Percentiles rank a stretch among this genome's conserved stretches.
phyloP scores from a whole-genome alignment of 2,329 filamentous ascomycete genomes.

The Kalmusia sp. region DNA sequence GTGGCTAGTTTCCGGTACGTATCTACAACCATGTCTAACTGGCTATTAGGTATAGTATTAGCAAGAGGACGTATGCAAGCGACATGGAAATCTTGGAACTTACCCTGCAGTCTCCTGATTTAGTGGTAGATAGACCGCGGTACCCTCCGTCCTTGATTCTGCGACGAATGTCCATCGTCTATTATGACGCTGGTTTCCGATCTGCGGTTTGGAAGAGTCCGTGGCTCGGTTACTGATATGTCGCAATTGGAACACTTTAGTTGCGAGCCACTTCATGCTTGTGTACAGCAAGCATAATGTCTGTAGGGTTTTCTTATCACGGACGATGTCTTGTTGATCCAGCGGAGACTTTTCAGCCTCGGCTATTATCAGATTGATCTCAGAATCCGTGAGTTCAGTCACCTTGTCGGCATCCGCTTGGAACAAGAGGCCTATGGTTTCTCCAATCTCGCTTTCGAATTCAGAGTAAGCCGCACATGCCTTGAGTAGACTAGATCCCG shows the following conservation, averaged over 20 bases:
- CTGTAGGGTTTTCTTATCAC: conserved; percentile 84
- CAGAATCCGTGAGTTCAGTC: conserved; percentile 45
- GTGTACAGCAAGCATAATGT: conserved; percentile 90
- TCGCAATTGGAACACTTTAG: conserved; percentile 80
- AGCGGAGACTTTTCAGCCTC: conserved; percentile 66
- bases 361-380: conserved; percentile 61
- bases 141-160: conserved; percentile 61
- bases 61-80: background rate
- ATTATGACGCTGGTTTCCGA: conserved; percentile 59
- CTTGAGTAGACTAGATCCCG: conserved; percentile 70
- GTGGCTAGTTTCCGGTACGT: conserved; percentile 83
- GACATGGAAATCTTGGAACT: conserved; percentile 38
- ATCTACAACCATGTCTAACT: conserved; percentile 85
- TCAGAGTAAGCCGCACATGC: conserved; percentile 73
- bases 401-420: conserved; percentile 29
- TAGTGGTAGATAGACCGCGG: conserved; percentile 82
- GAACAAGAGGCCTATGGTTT: conserved; percentile 55
- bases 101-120: conserved; percentile 83
- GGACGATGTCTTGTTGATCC: conserved; percentile 82
- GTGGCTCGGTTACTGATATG: conserved; percentile 79
- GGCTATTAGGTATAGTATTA: conserved; percentile 52
- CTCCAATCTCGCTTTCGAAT: conserved; percentile 70
- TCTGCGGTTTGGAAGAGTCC: conserved; percentile 64
- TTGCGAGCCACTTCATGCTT: conserved; percentile 96
- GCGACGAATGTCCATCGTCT: conserved; percentile 82